Evolutionary conservation across 129 eudicot species (phyloP).

Genomic region (Tagetes erecta): DNA sequence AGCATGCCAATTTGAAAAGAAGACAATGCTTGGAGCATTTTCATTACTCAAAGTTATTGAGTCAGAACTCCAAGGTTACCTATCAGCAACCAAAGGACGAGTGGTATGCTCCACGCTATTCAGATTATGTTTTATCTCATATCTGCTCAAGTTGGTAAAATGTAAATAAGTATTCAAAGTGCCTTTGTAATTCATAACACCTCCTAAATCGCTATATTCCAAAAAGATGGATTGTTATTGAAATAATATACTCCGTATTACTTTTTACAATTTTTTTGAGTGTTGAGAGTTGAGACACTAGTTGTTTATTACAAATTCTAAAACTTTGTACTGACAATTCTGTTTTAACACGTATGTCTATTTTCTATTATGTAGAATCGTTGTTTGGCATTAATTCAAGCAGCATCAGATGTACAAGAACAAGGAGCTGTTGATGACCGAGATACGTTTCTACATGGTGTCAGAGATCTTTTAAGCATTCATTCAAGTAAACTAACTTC

Average conservation of each 20-base stretch:
- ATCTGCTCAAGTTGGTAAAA: neutral
- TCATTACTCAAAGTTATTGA: constrained; percentile 90
- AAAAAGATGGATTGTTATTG: neutral
- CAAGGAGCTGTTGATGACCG: constrained; percentile 99
- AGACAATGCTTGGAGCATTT: constrained; percentile 93
- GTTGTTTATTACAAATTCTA: neutral
- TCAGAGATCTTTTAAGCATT: constrained; percentile 94
- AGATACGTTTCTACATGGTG: constrained; percentile 91
- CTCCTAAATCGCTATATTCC: neutral
- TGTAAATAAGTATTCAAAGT: neutral
- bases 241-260: neutral
- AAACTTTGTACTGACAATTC: neutral
- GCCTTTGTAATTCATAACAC: neutral
- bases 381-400: constrained; percentile 80
- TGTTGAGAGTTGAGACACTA: neutral
- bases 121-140: neutral
- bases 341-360: neutral
- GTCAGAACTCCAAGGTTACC: constrained; percentile 85
- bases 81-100: constrained; percentile 86
- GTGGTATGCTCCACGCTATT: constrained; percentile 56
- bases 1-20: constrained; percentile 97
- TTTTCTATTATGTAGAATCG: constrained; percentile 52
- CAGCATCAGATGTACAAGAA: constrained; percentile 91
- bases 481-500: constrained; percentile 70
- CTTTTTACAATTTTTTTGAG: neutral